phyloP scores from a whole-genome alignment of 257 asterid genomes.

The Solanum virginianum region DNA sequence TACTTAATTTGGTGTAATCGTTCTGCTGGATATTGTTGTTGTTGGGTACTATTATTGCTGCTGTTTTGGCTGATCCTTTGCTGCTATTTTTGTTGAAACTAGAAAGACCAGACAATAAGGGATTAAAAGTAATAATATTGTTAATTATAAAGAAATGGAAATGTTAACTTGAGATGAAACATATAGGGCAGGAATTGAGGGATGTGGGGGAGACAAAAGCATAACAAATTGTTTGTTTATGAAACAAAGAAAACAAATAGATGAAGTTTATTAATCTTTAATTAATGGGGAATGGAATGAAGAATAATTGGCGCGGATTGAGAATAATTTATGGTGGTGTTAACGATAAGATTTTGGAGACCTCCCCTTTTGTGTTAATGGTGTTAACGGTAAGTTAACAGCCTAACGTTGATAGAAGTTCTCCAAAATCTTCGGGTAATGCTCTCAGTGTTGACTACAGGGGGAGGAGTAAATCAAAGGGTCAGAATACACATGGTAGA shows the following conservation, averaged over 20 bases:
- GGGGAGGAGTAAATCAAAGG: too few relatives aligned
- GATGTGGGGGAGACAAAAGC: not conserved
- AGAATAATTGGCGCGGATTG: not conserved
- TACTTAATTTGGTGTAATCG: too few relatives aligned
- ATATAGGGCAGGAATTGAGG: not conserved
- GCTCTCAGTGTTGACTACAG: too few relatives aligned
- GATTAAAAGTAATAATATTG: not conserved
- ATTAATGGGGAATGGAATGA: not conserved
- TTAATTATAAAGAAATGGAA: not conserved
- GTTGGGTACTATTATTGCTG: too few relatives aligned
- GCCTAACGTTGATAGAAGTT: too few relatives aligned
- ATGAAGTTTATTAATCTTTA: not conserved
- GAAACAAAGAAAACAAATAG: not conserved
- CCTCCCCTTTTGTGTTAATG: too few relatives aligned
- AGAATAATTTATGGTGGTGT: not conserved
- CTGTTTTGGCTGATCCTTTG: too few relatives aligned
- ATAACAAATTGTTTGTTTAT: not conserved
- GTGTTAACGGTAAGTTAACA: too few relatives aligned
- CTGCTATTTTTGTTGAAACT: not conserved
- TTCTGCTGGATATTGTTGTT: too few relatives aligned
- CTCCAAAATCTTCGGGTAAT: too few relatives aligned
- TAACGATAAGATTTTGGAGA: not conserved
- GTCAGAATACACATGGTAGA: too few relatives aligned
- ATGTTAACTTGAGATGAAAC: not conserved
- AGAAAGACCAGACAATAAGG: slow-evolving; percentile 7